A percentile compares a stretch with the other conserved stretches of the same genome.
These are phyloP conservation scores for Elsinoe fawcettii DNA, from an alignment of 2,329 filamentous ascomycete genomes.

Conservation along the genomic window DNA sequence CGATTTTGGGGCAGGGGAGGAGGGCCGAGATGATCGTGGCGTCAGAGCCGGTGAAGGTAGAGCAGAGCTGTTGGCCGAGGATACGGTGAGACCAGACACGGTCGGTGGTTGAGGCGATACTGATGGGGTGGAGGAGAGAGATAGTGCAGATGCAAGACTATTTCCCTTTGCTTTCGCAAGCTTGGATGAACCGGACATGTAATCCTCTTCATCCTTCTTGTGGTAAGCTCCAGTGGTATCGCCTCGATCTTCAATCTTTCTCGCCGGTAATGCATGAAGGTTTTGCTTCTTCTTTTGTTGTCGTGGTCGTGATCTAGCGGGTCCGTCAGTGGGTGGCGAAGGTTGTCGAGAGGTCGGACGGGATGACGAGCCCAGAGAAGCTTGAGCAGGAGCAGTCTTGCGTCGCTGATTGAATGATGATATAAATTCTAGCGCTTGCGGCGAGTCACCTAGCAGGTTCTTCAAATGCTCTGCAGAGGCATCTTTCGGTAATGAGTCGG, in stretches of 20 bases:
- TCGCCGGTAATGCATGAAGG: constrained; percentile 31
- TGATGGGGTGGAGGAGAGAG: neutral
- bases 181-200: constrained; percentile 50
- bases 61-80: constrained; percentile 20
- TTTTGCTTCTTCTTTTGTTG: constrained; percentile 38
- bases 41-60: constrained; percentile 70
- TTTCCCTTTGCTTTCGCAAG: constrained; percentile 28
- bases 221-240: constrained; percentile 60
- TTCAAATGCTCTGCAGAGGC: constrained; percentile 78
- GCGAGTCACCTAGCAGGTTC: constrained; percentile 79
- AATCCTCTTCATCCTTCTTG: constrained; percentile 68
- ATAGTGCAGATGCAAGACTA: constrained; percentile 6
- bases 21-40: constrained; percentile 43
- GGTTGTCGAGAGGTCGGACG: constrained; percentile 19
- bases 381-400: constrained; percentile 28
- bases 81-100: constrained; percentile 21
- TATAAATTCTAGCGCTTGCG: constrained; percentile 65
- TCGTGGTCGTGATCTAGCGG: constrained; percentile 22
- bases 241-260: constrained; percentile 51
- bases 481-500: constrained; percentile 64
- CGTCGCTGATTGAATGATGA: constrained; percentile 64
- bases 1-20: constrained; percentile 36
- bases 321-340: constrained; percentile 18
- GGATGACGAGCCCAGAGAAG: constrained; percentile 17
- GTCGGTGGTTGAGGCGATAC: constrained; percentile 14